These are phyloP conservation scores for Hapsidospora chrysogenum DNA, from an alignment of 495 filamentous ascomycete species.

Conservation along the genomic window DNA sequence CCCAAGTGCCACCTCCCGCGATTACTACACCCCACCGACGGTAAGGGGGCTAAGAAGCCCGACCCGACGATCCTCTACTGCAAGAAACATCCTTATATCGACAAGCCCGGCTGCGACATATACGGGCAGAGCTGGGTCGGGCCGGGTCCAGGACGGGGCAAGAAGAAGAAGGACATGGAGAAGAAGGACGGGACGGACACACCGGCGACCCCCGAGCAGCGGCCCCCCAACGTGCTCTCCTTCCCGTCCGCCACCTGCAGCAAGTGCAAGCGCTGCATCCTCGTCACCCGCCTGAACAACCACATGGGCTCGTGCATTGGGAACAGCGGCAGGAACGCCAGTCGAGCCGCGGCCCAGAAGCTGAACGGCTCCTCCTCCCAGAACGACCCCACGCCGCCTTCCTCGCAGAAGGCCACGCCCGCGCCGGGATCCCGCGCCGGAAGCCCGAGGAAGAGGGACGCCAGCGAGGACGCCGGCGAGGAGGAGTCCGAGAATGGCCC, in stretches of 20 bases:
- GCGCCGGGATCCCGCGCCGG: slow-evolving; percentile 26
- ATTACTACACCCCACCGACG: slow-evolving; percentile 44
- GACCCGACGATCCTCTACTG: slow-evolving; percentile 56
- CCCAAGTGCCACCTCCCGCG: slow-evolving; percentile 48
- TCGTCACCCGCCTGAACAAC: slow-evolving; percentile 43
- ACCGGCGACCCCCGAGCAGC: slow-evolving; percentile 31
- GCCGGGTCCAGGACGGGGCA: slow-evolving; percentile 33
- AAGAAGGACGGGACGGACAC: slow-evolving; percentile 39
- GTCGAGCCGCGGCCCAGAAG: slow-evolving; percentile 38
- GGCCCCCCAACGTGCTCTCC: slow-evolving; percentile 35
- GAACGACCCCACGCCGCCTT: slow-evolving; percentile 35
- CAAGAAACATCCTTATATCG: slow-evolving; percentile 56
- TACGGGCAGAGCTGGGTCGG: slow-evolving; percentile 59
- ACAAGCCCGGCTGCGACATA: slow-evolving; percentile 59
- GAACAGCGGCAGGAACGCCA: slow-evolving; percentile 50
- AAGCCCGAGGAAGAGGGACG: slow-evolving; percentile 30
- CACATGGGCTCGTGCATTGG: slow-evolving; percentile 73
- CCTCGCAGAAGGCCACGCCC: slow-evolving; percentile 43
- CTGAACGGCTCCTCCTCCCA: slow-evolving; percentile 27
- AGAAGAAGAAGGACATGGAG: slow-evolving; percentile 43
- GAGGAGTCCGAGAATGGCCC: slow-evolving; percentile 29
- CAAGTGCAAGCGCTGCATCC: slow-evolving; percentile 36
- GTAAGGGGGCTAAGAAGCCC: slow-evolving; percentile 39
- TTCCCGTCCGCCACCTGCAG: slow-evolving; percentile 44
- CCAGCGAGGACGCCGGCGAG: slow-evolving; percentile 19